phyloP scores from a whole-genome alignment of 257 asterid genomes.

The Solanum clarkiae region DNA sequence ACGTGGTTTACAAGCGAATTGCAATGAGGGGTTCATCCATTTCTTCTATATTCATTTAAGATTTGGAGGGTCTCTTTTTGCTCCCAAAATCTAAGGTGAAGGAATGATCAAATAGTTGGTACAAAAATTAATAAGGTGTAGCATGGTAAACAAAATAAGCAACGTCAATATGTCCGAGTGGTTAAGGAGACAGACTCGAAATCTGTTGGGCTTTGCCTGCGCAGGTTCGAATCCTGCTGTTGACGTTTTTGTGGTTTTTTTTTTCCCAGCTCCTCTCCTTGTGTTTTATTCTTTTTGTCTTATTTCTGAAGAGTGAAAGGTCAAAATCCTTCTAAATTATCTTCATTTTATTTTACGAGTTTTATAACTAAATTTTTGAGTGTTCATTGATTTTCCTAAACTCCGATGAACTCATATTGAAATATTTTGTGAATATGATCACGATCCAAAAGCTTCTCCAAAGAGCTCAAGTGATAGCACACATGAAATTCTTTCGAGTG shows the following conservation, averaged over 20 bases:
- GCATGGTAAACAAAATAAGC: rapidly evolving
- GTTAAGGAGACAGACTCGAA: slow-evolving; percentile 1
- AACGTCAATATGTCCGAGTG: background rate
- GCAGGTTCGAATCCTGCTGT: background rate
- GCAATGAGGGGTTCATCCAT: too few relatives aligned
- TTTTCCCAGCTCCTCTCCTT: background rate
- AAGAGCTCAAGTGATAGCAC: background rate
- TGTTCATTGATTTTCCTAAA: too few relatives aligned
- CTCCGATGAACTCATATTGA: too few relatives aligned
- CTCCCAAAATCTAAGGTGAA: too few relatives aligned
- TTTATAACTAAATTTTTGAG: background rate
- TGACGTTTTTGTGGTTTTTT: background rate
- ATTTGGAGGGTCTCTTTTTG: too few relatives aligned
- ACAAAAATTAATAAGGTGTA: too few relatives aligned
- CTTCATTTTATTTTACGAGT: background rate
- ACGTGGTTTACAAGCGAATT: too few relatives aligned
- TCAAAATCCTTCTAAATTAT: background rate
- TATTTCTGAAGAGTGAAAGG: background rate
- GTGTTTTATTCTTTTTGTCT: background rate
- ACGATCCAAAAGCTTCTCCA: background rate
- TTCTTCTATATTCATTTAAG: too few relatives aligned
- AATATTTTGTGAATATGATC: background rate
- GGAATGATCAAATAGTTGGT: background rate
- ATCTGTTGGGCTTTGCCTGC: slow-evolving; percentile 1
- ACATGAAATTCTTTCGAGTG: background rate